Conservation (phyloP, 805 yeast genomes). For the Clavispora santaluciae region DNA sequence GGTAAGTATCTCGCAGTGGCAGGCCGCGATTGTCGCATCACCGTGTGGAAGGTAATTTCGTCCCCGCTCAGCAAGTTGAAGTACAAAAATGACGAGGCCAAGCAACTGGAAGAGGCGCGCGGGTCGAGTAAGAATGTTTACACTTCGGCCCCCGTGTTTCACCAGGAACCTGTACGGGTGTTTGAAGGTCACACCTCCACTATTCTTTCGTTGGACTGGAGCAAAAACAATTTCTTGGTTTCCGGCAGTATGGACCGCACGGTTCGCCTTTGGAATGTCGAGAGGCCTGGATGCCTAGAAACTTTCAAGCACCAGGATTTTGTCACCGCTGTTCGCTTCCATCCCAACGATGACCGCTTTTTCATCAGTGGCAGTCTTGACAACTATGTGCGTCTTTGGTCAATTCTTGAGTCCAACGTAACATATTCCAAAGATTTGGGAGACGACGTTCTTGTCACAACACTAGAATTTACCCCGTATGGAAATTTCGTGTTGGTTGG, state of each 20-base stretch:
- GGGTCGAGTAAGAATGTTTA: slow-evolving; percentile 17
- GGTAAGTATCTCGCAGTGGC: slow-evolving; percentile 84
- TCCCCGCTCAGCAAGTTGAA: slow-evolving; percentile 65
- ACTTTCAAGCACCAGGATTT: slow-evolving; percentile 73
- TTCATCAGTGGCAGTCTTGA: slow-evolving; percentile 80
- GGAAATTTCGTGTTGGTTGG: slow-evolving; percentile 64
- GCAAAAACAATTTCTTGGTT: slow-evolving; percentile 74
- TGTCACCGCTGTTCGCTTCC: slow-evolving; percentile 76
- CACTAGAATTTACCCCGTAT: slow-evolving; percentile 66
- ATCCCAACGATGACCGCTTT: slow-evolving; percentile 82
- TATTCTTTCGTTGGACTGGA: slow-evolving; percentile 79
- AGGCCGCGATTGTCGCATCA: slow-evolving; percentile 65
- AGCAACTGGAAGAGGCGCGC: slow-evolving; percentile 10
- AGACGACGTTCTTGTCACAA: slow-evolving; percentile 65
- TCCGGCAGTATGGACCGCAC: slow-evolving; percentile 84
- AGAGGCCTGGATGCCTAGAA: slow-evolving; percentile 56
- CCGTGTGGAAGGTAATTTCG: slow-evolving; percentile 76
- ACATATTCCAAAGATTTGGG: slow-evolving; percentile 48
- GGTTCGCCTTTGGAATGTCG: slow-evolving; percentile 80
- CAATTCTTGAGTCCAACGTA: slow-evolving; percentile 67
- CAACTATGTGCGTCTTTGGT: slow-evolving; percentile 74
- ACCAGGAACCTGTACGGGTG: slow-evolving; percentile 54
- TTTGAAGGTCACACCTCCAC: slow-evolving; percentile 67
- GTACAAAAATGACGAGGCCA: slow-evolving; percentile 21
- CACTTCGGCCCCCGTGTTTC: slow-evolving; percentile 73